phyloP scores from a whole-genome alignment of 106 monocot species.

The Allium fistulosum region DNA sequence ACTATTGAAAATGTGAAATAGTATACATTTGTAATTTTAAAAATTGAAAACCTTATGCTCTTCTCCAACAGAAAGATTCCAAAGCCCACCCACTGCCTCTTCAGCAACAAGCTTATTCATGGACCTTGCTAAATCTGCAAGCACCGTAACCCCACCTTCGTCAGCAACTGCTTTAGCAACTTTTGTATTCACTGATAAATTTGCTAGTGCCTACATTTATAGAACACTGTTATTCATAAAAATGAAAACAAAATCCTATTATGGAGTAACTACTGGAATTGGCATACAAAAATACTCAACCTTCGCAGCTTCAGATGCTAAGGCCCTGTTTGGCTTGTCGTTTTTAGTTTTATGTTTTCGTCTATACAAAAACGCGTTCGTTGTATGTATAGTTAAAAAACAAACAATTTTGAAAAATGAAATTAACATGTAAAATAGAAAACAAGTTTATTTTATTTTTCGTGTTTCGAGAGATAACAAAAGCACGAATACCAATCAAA shows the following conservation, averaged over 20 bases:
- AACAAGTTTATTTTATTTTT: too few relatives aligned
- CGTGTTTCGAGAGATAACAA: too few relatives aligned
- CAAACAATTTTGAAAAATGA: too few relatives aligned
- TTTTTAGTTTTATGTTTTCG: too few relatives aligned
- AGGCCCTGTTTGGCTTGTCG: too few relatives aligned
- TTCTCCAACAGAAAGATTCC: slow-evolving; percentile 99
- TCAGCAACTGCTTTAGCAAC: slow-evolving; percentile 96
- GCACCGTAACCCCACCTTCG: slow-evolving; percentile 74
- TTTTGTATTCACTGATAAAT: slow-evolving; percentile 88
- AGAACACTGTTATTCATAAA: not conserved
- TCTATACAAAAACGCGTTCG: too few relatives aligned
- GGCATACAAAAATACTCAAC: slow-evolving; percentile 18
- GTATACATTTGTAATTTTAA: not conserved
- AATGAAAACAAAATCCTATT: slow-evolving; percentile 1
- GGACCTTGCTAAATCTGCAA: slow-evolving; percentile 77
- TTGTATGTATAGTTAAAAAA: too few relatives aligned
- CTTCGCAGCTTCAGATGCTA: slow-evolving; percentile 93
- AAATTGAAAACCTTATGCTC: slow-evolving; percentile 76
- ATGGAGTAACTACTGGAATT: not conserved
- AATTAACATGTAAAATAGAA: too few relatives aligned
- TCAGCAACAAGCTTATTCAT: slow-evolving; percentile 94
- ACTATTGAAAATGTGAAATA: not conserved
- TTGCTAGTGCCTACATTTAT: slow-evolving; percentile 71
- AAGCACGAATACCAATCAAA: too few relatives aligned
- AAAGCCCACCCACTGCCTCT: slow-evolving; percentile 98